Evolutionary conservation across 805 yeast genomes (phyloP).

Genomic region (Torulaspora quercuum): DNA sequence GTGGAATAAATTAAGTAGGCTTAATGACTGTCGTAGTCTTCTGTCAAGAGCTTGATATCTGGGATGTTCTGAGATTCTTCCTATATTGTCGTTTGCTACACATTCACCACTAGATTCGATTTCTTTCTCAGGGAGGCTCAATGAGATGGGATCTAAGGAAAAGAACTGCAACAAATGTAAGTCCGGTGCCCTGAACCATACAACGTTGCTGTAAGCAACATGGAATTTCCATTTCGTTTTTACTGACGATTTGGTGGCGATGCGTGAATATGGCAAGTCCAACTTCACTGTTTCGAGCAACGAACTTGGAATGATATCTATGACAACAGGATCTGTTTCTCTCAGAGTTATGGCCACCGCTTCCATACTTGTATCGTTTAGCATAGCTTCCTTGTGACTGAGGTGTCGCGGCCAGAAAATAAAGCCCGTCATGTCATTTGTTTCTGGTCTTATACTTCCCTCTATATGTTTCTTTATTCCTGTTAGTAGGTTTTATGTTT

Average conservation of each 20-base stretch:
- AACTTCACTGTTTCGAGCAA: constrained; percentile 4
- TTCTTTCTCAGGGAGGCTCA: constrained; percentile 45
- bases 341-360: constrained; percentile 16
- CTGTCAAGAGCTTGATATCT: constrained; percentile 17
- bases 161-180: constrained; percentile 70
- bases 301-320: constrained; percentile 17
- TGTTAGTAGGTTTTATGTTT: constrained; percentile 1
- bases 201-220: constrained; percentile 29
- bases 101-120: constrained; percentile 19
- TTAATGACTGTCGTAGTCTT: constrained; percentile 18
- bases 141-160: constrained; percentile 66
- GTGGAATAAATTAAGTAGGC: constrained; percentile 26
- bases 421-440: constrained; percentile 21
- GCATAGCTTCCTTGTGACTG: constrained; percentile 1
- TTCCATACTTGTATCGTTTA: constrained; percentile 6
- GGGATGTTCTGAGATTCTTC: constrained; percentile 14
- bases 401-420: constrained; percentile 29
- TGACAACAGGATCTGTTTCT: constrained; percentile 26
- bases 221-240: constrained; percentile 11
- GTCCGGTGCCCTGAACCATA: constrained; percentile 69
- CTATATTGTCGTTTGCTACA: constrained; percentile 19
- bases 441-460: neutral
- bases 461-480: neutral
- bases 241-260: constrained; percentile 9
- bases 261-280: constrained; percentile 17